phyloP scores from a whole-genome alignment of 1,284 basidiomycete species.

The Hemileia vastatrix region DNA sequence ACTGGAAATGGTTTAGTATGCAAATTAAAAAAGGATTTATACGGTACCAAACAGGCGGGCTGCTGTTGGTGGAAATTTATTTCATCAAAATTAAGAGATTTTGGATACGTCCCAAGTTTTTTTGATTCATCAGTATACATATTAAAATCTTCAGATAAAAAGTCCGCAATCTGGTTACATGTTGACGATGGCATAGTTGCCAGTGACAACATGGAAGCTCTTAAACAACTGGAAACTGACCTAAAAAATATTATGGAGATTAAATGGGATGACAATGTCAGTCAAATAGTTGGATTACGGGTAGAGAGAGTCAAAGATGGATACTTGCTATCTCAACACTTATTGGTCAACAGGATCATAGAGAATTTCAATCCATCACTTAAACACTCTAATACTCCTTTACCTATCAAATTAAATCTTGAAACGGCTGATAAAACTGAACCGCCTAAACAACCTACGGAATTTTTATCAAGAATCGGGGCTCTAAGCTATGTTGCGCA shows the following conservation, averaged over 20 bases:
- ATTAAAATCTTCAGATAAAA: too few relatives aligned
- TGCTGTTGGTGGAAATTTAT: not conserved
- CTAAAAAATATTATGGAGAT: not conserved
- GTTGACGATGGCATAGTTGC: not conserved
- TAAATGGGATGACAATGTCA: not conserved
- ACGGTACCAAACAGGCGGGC: not conserved
- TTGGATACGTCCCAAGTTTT: too few relatives aligned
- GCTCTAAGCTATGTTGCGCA: too few relatives aligned
- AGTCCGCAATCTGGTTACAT: constrained; percentile 6
- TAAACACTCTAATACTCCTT: too few relatives aligned
- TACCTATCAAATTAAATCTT: too few relatives aligned
- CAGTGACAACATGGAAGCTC: not conserved
- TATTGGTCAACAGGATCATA: not conserved
- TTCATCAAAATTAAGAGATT: not conserved
- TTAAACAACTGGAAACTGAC: not conserved
- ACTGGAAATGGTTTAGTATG: too few relatives aligned
- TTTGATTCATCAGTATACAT: not conserved
- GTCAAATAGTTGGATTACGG: not conserved
- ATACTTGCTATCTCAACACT: not conserved
- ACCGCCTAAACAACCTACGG: too few relatives aligned
- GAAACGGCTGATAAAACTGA: too few relatives aligned
- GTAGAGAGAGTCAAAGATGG: not conserved
- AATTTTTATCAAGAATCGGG: too few relatives aligned
- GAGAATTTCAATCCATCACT: not conserved
- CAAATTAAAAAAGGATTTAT: not conserved